Base-by-base conservation (phyloP, 2,329 filamentous ascomycete genomes). In the Xylaria polymorpha region DNA sequence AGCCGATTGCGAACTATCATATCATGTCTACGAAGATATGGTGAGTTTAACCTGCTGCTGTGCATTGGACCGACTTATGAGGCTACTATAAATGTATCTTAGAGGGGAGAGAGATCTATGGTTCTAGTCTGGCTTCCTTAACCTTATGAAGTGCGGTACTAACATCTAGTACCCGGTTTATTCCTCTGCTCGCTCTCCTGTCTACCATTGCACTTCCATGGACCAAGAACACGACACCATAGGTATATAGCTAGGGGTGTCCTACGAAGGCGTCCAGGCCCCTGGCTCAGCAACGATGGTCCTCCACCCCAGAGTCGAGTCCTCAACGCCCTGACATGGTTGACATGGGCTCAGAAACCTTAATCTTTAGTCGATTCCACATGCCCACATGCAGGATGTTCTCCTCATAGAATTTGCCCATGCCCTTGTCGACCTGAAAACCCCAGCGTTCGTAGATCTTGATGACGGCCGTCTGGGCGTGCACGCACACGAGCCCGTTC, bases 371-470 rank as follows among this genome's bases (percentile, higher is more conserved):
- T 41, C 87, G 81, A 72, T 80, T 76, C 72, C 88, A 97, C 94
- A 98, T 97, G 68, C 92, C 94, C 20, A 97, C 86, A 83, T 97
- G 94, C 72, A 87, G 84, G 64, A 97, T 95, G 4, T 92, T 93
- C 76, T 96, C 94, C 79, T 98, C 94, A 70, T 85, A 84, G 94
- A 94, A 98, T 39, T 79, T 85, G 0, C 93, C 92, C 87, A 95
- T 88, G 10, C 81, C 83, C 76, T 92, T 86, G 80, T 98, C 94
- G 10, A 87, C 83, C 70, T 84, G 81, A 79, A 97, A 98, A 0
- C 94, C 94, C 80, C 91, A 87, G 76, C 84, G 87, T 75, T 83
- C 81, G 89, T 94, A 98, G 73, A 90, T 83, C 35, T 80, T 81
- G 72, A 89, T 85, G 15, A 92, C 88, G 39, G 83, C 79, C 64